Evolutionary conservation across 169 alveolate species (phyloP).

Genomic region (Eimeria tenella): DNA sequence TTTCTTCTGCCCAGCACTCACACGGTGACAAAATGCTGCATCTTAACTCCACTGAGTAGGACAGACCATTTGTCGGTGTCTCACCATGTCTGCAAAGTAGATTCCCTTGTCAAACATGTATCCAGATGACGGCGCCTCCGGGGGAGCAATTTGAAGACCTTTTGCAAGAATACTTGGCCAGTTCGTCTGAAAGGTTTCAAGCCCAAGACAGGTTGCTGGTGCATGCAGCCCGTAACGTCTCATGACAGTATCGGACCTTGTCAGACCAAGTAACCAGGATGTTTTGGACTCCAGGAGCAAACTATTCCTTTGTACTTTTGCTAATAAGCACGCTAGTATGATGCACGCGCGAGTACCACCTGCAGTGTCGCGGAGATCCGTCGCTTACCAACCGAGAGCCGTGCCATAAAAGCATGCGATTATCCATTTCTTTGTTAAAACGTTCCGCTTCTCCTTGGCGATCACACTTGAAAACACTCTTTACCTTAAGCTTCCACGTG

Average conservation of each 20-base stretch:
- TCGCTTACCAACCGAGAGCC: constrained; percentile 89
- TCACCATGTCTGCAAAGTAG: constrained; percentile 94
- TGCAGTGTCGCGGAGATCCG: neutral
- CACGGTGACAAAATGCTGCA: too few relatives aligned
- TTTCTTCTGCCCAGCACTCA: too few relatives aligned
- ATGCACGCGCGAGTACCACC: neutral
- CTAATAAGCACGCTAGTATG: neutral
- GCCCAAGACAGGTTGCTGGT: neutral
- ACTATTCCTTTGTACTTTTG: neutral
- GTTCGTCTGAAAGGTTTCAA: constrained; percentile 83
- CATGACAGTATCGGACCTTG: neutral
- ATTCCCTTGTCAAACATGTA: constrained; percentile 96
- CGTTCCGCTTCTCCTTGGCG: constrained; percentile 88
- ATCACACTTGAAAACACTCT: constrained; percentile 84
- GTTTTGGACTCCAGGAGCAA: neutral
- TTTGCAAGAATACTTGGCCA: constrained; percentile 92
- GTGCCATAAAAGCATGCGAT: constrained; percentile 93
- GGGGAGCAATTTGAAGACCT: constrained; percentile 95
- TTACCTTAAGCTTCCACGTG: constrained; percentile 80
- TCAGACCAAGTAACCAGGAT: neutral
- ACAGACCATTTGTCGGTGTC: neutral
- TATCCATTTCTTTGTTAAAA: constrained; percentile 83
- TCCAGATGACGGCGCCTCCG: constrained; percentile 95
- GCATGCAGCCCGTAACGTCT: neutral
- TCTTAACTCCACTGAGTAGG: too few relatives aligned